Conservation (phyloP, 2,329 filamentous ascomycete species). For the Colletotrichum kahawae region DNA sequence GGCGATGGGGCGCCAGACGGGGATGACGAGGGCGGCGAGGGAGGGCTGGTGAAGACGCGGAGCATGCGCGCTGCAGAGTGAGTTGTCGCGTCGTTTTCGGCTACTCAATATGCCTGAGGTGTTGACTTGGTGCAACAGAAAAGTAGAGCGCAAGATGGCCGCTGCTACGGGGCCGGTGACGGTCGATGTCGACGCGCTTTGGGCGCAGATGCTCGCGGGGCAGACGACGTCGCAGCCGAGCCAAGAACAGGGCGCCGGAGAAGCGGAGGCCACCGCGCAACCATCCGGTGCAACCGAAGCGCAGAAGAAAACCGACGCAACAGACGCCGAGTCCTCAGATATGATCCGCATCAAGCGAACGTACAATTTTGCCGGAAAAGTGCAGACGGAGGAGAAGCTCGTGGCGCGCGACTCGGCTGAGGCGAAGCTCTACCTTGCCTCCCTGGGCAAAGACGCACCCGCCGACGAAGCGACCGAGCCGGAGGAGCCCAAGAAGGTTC, state of each 20-base stretch:
- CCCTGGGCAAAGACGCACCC: slow-evolving; percentile 40
- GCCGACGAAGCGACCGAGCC: slow-evolving; percentile 22
- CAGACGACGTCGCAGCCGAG: slow-evolving; percentile 19
- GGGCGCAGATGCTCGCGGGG: slow-evolving; percentile 67
- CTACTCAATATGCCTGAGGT: rapidly evolving
- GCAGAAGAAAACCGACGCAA: slow-evolving; percentile 17
- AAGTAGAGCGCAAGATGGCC: slow-evolving; percentile 60
- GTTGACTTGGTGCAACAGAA: slow-evolving; percentile 38
- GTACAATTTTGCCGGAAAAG: slow-evolving; percentile 77
- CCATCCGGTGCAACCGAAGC: not conserved
- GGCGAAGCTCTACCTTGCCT: slow-evolving; percentile 66
- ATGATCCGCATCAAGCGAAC: slow-evolving; percentile 71
- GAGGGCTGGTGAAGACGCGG: slow-evolving; percentile 74
- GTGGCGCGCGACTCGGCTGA: slow-evolving; percentile 70
- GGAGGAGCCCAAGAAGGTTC: slow-evolving; percentile 42
- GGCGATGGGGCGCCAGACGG: slow-evolving; percentile 37
- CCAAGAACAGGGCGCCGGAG: slow-evolving; percentile 17
- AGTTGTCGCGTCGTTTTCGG: slow-evolving; percentile 25
- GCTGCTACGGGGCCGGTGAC: slow-evolving; percentile 65
- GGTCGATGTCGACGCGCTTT: slow-evolving; percentile 73
- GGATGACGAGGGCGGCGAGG: slow-evolving; percentile 63
- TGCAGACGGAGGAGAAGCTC: slow-evolving; percentile 74
- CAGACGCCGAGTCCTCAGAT: slow-evolving; percentile 32
- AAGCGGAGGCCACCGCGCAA: not conserved
- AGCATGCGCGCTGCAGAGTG: slow-evolving; percentile 71